phyloP scores from a whole-genome alignment of 305 asterid genomes.

The Fraxinus greggii region DNA sequence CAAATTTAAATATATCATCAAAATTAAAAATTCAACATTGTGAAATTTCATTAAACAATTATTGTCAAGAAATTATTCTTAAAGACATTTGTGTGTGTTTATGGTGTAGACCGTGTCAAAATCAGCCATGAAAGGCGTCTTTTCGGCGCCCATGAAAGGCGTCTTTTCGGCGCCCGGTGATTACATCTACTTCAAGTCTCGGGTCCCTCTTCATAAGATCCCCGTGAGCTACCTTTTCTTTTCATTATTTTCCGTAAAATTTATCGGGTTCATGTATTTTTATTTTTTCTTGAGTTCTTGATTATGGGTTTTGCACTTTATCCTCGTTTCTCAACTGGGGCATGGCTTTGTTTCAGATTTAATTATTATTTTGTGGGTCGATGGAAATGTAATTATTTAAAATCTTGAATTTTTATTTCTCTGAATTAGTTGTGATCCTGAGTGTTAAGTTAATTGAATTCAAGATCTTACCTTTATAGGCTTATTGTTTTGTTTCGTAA shows the following conservation, averaged over 20 bases:
- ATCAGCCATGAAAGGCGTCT: conserved; percentile 80
- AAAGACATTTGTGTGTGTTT: background rate
- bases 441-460: conserved; percentile 4
- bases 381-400: background rate
- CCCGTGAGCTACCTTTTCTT: conserved; percentile 51
- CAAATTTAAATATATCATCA: background rate
- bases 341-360: conserved; percentile 18
- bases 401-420: conserved; percentile 17
- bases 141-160: conserved; percentile 95
- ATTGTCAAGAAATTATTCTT: background rate
- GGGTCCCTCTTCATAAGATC: conserved; percentile 96
- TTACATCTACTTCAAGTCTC: conserved; percentile 94
- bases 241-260: background rate
- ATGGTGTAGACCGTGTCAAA: conserved; percentile 18
- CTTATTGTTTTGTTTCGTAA: conserved; percentile 15
- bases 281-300: conserved; percentile 14
- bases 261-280: background rate
- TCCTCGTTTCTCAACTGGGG: conserved; percentile 23
- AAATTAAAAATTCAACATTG: background rate
- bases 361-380: conserved; percentile 3
- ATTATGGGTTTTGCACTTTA: conserved; percentile 26
- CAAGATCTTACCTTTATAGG: conserved; percentile 8
- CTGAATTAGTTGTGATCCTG: conserved; percentile 5
- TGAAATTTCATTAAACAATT: background rate
- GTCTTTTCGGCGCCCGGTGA: conserved; percentile 92